These are phyloP conservation scores for Malassezia sympodialis DNA, from an alignment of 1,284 basidiomycete genomes.

Conservation along the genomic window DNA sequence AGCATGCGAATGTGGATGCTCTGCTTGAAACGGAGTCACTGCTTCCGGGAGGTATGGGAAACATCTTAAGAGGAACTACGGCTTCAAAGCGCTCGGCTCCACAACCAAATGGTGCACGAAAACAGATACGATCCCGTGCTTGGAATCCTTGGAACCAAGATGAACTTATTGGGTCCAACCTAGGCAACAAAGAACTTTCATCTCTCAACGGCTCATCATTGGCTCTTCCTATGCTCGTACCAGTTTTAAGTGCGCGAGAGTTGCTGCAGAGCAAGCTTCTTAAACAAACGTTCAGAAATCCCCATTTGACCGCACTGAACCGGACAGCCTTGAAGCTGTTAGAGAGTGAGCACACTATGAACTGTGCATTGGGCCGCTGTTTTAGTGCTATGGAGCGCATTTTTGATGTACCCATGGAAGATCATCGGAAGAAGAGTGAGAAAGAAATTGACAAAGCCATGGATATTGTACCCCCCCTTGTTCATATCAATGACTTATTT, in stretches of 20 bases:
- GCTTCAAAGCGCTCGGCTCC: background rate
- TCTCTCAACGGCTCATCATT: conserved; percentile 14
- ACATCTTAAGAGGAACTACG: background rate
- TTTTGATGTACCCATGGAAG: background rate
- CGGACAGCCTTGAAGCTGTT: conserved; percentile 45
- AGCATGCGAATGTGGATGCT: conserved; percentile 33
- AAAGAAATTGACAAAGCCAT: background rate
- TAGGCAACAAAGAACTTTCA: background rate
- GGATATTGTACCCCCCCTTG: conserved; percentile 30
- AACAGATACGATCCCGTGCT: background rate
- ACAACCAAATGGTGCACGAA: background rate
- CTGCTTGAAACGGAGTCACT: conserved; percentile 18
- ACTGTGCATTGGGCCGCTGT: conserved; percentile 36
- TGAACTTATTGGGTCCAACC: conserved; percentile 6
- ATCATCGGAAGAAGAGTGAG: background rate
- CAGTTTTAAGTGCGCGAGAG: conserved; percentile 34
- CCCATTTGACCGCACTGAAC: conserved; percentile 41
- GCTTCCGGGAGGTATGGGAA: conserved; percentile 7
- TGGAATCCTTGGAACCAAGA: background rate
- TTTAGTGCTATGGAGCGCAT: conserved; percentile 39
- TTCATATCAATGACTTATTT: conserved; percentile 39
- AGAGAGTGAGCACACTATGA: conserved; percentile 41
- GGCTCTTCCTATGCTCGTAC: conserved; percentile 41
- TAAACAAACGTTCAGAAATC: conserved; percentile 43
- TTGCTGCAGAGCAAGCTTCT: conserved; percentile 41